Percentiles rank a stretch among this genome's conserved stretches.
phyloP scores from a whole-genome alignment of 345 rosid genomes.

The Draba incana region DNA sequence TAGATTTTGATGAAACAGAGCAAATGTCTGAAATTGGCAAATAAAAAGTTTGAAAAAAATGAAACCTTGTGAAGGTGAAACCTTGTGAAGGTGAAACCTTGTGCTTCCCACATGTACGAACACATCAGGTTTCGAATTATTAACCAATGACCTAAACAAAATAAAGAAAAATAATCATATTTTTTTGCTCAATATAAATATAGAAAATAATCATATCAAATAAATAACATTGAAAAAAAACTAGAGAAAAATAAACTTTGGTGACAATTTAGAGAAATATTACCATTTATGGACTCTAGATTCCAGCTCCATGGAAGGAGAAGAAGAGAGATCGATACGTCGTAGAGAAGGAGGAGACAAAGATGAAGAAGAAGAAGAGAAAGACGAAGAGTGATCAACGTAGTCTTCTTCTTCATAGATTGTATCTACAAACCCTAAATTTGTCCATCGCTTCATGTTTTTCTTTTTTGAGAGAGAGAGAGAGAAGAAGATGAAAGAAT shows the following conservation, averaged over 20 bases:
- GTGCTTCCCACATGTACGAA: conserved; percentile 65
- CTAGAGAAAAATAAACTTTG: not conserved
- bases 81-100: conserved; percentile 59
- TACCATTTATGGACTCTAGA: conserved; percentile 69
- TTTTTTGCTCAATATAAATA: too few relatives aligned
- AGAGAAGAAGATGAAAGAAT: conserved; percentile 5
- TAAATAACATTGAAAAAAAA: not conserved
- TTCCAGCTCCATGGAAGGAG: conserved; percentile 48
- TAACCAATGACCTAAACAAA: conserved; percentile 55
- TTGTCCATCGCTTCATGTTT: conserved; percentile 57
- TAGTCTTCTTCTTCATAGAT: conserved; percentile 81
- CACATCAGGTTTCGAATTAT: conserved; percentile 57
- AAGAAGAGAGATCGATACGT: conserved; percentile 39
- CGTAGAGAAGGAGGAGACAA: conserved; percentile 41
- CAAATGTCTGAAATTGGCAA: conserved; percentile 13
- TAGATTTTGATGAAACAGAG: conserved; percentile 18
- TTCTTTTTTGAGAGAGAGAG: conserved; percentile 1
- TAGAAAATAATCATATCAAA: not conserved
- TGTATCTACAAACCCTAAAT: conserved; percentile 71
- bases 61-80: conserved; percentile 82
- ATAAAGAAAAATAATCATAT: not conserved
- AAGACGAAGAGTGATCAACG: conserved; percentile 43
- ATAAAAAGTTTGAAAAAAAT: conserved; percentile 2
- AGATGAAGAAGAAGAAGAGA: conserved; percentile 40
- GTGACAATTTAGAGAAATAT: not conserved